Percentiles rank a stretch among this genome's conserved stretches.
Evolutionary conservation across 805 yeast genomes (phyloP).

Genomic region (Dipodascus albidus): DNA sequence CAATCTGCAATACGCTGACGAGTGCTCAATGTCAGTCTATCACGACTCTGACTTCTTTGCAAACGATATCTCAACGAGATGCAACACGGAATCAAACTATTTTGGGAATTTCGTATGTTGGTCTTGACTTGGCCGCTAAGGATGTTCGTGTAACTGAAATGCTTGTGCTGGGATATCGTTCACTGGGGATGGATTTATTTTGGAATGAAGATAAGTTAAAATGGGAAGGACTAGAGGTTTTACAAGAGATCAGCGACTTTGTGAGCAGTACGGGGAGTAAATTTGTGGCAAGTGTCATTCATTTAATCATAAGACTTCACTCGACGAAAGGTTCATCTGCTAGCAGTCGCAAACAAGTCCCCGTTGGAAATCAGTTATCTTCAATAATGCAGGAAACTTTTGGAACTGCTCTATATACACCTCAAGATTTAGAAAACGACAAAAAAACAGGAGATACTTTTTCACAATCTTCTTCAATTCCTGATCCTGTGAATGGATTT

Average conservation of each 20-base stretch:
- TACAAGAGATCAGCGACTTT: neutral
- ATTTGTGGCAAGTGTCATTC: neutral
- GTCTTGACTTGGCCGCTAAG: neutral
- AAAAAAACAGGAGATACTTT: neutral
- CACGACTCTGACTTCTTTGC: neutral
- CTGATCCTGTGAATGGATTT: neutral
- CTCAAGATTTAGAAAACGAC: neutral
- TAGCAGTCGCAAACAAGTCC: neutral
- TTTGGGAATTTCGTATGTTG: neutral
- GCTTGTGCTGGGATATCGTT: neutral
- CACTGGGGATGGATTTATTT: neutral
- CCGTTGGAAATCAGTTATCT: neutral
- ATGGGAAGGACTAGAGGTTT: neutral
- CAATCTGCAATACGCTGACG: neutral
- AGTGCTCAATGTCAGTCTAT: neutral
- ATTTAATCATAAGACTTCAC: neutral
- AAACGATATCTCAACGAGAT: neutral
- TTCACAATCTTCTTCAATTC: neutral
- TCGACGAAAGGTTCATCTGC: neutral
- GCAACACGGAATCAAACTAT: neutral
- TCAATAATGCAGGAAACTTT: neutral
- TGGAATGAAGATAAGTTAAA: neutral
- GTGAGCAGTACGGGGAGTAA: neutral
- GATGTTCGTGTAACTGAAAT: neutral
- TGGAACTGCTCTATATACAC: slow-evolving; percentile 1